phyloP scores from a whole-genome alignment of 225 moss, liverwort and hornwort genomes.

The Polytrichum formosum region DNA sequence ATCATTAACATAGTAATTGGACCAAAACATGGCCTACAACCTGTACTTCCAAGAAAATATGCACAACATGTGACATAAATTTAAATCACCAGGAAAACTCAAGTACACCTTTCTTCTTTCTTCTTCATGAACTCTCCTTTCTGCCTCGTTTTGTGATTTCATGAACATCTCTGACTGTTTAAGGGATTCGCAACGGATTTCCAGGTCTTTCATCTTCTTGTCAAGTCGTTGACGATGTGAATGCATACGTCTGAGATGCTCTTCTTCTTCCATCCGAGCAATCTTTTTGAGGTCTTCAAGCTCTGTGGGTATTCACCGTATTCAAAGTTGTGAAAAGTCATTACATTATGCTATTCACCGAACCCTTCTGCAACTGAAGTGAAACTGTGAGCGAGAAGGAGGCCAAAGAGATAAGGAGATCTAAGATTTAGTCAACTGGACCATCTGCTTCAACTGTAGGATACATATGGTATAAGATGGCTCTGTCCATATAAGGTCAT shows the following conservation, averaged over 20 bases:
- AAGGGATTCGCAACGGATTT: slow-evolving; percentile 36
- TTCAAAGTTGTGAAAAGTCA: not conserved
- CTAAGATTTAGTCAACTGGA: too few species aligned
- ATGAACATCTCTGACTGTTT: slow-evolving; percentile 38
- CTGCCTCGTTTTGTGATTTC: slow-evolving; percentile 38
- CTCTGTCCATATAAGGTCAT: too few species aligned
- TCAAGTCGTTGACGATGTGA: slow-evolving; percentile 35
- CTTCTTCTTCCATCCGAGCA: slow-evolving; percentile 31
- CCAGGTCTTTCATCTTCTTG: slow-evolving; percentile 41
- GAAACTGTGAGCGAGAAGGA: too few species aligned
- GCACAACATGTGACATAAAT: too few species aligned
- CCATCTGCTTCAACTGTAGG: too few species aligned
- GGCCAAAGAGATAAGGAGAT: too few species aligned
- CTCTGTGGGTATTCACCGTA: slow-evolving; percentile 18
- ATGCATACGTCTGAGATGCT: slow-evolving; percentile 46
- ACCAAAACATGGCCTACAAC: too few species aligned
- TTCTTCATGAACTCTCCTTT: slow-evolving; percentile 30
- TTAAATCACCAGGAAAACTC: too few species aligned
- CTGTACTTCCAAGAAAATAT: too few species aligned
- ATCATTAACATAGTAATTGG: too few species aligned
- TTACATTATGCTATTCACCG: not conserved
- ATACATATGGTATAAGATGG: not conserved
- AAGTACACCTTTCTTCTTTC: slow-evolving; percentile 29
- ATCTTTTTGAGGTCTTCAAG: slow-evolving; percentile 36
- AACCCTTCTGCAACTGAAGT: not conserved